Evolutionary conservation across 345 rosid species (phyloP), one percentile per base, ranked within the genome.

Genomic region (Passiflora organensis): DNA sequence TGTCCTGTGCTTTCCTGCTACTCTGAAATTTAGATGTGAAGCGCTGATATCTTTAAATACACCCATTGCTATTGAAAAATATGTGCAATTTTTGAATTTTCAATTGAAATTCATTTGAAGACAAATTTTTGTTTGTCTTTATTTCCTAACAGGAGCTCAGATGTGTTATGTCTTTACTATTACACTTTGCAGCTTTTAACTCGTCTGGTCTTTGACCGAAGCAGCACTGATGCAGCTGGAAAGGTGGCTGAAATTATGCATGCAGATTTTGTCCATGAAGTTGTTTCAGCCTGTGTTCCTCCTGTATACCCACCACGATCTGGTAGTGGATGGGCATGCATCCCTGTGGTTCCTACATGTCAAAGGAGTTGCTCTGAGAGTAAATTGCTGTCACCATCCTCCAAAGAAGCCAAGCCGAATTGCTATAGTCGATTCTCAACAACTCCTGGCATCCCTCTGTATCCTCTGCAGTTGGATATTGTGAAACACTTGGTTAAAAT

Each of bases 181-280:
- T 58, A 2, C 53, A 17, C 53, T 60, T 62, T 81, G 80, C 85
- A 91, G 98, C 82, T 91, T 71, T 80, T 91, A 77, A 88, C 96
- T 52, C 96, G 98, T 56, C 76, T 88, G 65, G 98, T 88, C 37
- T 91, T 91, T 77, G 96, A 88, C 57, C 81, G 87, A 51, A 88
- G 94, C 63, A 91, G 89, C 77, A 88, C 95, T 23, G 98, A 91
- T 72, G 96, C 98, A 64, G 98, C 98, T 60, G 87, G 78, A 14
- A 91, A 91, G 77, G 94, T 81, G 47, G 98, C 98, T 34, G 98
- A 86, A 56, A 81, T 91, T 39, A 91, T 91, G 96, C 77, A 76
- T 76, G 90, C 93, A 56, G 98, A 86, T 82, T 88, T 91, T 88
- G 95, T 91, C 53, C 96, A 88, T 78, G 98, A 91, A 75, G 89